phyloP scores from a whole-genome alignment of 768 basidiomycete species.

The Pholiota conissans region DNA sequence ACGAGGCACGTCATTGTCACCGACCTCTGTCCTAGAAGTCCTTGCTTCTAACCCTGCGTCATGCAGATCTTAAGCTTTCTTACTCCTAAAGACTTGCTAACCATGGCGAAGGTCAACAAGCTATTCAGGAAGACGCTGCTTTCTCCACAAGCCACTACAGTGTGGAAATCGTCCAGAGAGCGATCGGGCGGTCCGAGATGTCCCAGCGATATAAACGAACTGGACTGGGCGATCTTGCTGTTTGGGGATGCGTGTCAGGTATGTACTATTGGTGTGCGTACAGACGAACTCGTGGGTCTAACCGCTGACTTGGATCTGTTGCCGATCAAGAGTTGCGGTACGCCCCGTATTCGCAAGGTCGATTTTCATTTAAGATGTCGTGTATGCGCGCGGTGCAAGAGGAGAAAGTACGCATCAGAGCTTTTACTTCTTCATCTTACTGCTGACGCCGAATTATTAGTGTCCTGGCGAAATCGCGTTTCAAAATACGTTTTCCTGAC shows the following conservation, averaged over 20 bases:
- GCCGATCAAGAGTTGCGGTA: too few relatives aligned
- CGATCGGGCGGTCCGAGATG: too few relatives aligned
- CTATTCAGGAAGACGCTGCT: conserved; percentile 21
- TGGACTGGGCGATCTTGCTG: conserved; percentile 25
- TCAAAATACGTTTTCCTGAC: conserved; percentile 23
- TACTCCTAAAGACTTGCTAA: conserved; percentile 24
- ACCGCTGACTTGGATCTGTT: too few relatives aligned
- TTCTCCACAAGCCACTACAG: conserved; percentile 9
- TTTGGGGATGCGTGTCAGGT: too few relatives aligned
- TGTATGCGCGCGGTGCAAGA: conserved; percentile 8
- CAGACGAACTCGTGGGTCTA: too few relatives aligned
- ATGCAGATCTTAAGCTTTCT: conserved; percentile 24
- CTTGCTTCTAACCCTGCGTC: neutral
- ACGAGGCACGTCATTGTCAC: conserved; percentile 22
- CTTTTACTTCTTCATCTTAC: neutral
- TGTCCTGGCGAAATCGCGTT: conserved; percentile 23
- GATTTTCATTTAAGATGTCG: conserved; percentile 13
- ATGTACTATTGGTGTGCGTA: too few relatives aligned
- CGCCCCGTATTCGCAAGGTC: neutral
- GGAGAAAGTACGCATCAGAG: neutral
- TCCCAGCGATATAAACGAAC: conserved; percentile 28
- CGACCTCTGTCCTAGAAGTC: neutral
- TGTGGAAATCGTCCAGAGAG: too few relatives aligned
- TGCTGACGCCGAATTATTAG: conserved; percentile 11
- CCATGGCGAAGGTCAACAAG: conserved; percentile 22